phyloP scores from a whole-genome alignment of 176 grass and related monocot genomes.

The Microstegium vimineum region DNA sequence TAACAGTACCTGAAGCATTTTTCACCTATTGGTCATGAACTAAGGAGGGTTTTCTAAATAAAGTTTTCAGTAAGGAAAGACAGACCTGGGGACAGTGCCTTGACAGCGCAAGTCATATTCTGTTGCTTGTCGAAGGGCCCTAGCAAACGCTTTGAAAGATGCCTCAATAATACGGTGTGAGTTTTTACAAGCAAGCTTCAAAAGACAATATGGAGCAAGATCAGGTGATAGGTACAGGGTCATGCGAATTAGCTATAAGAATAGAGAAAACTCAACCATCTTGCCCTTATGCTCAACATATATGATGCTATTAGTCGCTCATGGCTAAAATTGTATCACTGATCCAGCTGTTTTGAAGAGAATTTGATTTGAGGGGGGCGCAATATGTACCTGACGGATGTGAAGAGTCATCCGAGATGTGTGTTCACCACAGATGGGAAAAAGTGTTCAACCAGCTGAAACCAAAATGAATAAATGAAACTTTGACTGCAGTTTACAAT shows the following conservation, averaged over 20 bases:
- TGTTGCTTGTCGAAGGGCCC: conserved; percentile 90
- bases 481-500: background rate
- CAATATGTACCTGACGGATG: conserved; percentile 71
- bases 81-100: conserved; percentile 78
- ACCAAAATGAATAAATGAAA: conserved; percentile 30
- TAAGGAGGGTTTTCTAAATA: background rate
- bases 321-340: background rate
- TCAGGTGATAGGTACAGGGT: background rate
- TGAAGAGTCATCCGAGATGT: conserved; percentile 98
- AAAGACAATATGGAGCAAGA: background rate
- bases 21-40: background rate
- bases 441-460: conserved; percentile 91
- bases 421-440: conserved; percentile 91
- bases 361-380: background rate
- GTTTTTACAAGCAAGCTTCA: conserved; percentile 82
- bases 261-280: background rate
- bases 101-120: conserved; percentile 78
- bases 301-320: background rate
- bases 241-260: background rate
- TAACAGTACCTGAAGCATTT: background rate
- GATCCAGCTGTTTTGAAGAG: background rate
- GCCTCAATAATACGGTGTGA: conserved; percentile 90
- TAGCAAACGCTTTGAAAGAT: conserved; percentile 92
- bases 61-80: background rate
- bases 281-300: background rate